These are phyloP conservation scores for Citrus trifoliata DNA, from an alignment of 345 rosid genomes.

Conservation along the genomic window DNA sequence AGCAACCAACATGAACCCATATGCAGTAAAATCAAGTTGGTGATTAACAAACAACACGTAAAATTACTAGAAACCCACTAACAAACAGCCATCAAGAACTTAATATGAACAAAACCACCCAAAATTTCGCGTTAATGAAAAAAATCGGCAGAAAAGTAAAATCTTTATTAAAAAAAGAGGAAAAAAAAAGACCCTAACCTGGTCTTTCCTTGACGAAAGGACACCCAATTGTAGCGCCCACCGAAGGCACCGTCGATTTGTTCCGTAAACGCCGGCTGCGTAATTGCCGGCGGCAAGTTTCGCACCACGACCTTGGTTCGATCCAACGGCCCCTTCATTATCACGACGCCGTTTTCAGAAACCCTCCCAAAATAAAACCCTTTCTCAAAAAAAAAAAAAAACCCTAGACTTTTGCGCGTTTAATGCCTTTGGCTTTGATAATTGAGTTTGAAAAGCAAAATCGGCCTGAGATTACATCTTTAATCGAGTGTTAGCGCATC, in stretches of 20 bases:
- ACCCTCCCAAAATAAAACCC: slow-evolving; percentile 21
- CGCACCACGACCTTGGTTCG: slow-evolving; percentile 77
- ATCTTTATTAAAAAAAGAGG: background rate
- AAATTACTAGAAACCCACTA: background rate
- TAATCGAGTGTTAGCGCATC: background rate
- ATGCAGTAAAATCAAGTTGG: background rate
- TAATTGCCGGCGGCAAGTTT: slow-evolving; percentile 62
- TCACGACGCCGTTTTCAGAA: slow-evolving; percentile 37
- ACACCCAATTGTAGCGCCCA: slow-evolving; percentile 65
- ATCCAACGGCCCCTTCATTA: slow-evolving; percentile 54
- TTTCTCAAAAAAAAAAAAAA: slow-evolving; percentile 16
- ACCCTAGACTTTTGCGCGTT: slow-evolving; percentile 4
- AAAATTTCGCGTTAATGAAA: background rate
- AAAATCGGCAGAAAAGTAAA: background rate
- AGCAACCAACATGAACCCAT: background rate
- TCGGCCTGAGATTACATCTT: slow-evolving; percentile 33
- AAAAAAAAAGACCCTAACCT: slow-evolving; percentile 35
- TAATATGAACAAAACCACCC: too few relatives aligned
- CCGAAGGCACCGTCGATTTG: slow-evolving; percentile 51
- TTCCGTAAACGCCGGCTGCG: slow-evolving; percentile 43
- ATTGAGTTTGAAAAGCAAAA: background rate
- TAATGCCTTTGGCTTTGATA: background rate
- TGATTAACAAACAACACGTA: background rate
- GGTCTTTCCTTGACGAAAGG: slow-evolving; percentile 58
- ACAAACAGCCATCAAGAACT: slow-evolving; percentile 1